Percentiles rank a stretch among this genome's conserved stretches.
phyloP scores from a whole-genome alignment of 2,329 filamentous ascomycete species.

The Monilinia polystroma region DNA sequence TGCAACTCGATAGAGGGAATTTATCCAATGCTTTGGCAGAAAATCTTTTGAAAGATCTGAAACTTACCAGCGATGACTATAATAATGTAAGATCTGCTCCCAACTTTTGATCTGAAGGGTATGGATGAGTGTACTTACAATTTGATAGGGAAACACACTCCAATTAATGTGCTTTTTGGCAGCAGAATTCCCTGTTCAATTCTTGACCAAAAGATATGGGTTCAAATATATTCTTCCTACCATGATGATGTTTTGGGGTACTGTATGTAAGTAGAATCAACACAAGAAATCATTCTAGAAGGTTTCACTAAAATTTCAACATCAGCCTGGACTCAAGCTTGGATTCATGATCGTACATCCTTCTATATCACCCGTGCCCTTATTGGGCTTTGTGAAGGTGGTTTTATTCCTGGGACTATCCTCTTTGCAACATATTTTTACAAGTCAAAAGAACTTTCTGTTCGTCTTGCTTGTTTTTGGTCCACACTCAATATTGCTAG shows the following conservation, averaged over 20 bases:
- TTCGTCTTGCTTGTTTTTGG: conserved; percentile 68
- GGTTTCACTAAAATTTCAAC: not conserved
- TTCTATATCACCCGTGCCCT: conserved; percentile 39
- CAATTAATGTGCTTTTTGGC: conserved; percentile 43
- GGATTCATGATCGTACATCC: conserved; percentile 40
- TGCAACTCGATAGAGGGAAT: conserved; percentile 61
- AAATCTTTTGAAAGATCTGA: conserved; percentile 34
- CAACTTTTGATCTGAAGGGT: not conserved
- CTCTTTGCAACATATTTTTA: conserved; percentile 71
- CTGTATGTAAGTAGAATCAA: conserved; percentile 41
- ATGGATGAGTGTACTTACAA: not conserved
- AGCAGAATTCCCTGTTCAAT: conserved; percentile 59
- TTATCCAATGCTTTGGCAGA: conserved; percentile 56
- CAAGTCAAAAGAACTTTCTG: conserved; percentile 62
- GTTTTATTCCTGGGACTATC: conserved; percentile 61
- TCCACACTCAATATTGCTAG: conserved; percentile 51
- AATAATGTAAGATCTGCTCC: conserved; percentile 38
- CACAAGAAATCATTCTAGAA: conserved; percentile 38
- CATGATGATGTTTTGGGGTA: conserved; percentile 53
- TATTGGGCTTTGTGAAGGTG: conserved; percentile 38
- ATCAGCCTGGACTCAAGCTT: conserved; percentile 49
- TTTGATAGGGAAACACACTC: conserved; percentile 46
- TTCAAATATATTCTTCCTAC: conserved; percentile 54
- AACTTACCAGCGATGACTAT: conserved; percentile 28
- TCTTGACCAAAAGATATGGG: conserved; percentile 49